These are phyloP conservation scores for Pleurotus tuber-regium DNA, from an alignment of 768 basidiomycete genomes.

Conservation along the genomic window DNA sequence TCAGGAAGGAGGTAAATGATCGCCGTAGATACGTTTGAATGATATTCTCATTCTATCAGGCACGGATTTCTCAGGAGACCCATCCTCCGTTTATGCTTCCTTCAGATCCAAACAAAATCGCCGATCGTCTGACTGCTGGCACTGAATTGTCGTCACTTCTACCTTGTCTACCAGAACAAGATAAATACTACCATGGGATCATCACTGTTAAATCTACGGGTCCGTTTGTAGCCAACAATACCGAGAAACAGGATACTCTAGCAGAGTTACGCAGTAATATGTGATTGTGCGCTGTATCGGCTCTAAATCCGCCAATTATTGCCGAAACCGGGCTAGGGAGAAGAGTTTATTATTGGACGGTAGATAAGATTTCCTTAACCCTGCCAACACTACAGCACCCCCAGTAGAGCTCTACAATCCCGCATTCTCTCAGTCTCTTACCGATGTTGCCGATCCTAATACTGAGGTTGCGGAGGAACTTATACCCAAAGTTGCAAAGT, in stretches of 20 bases:
- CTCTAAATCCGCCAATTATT: not conserved
- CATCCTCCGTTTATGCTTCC: not conserved
- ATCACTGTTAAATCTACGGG: not conserved
- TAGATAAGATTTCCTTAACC: not conserved
- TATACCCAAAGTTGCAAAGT: slow-evolving; percentile 15
- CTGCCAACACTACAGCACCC: slow-evolving; percentile 12
- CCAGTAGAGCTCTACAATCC: slow-evolving; percentile 25
- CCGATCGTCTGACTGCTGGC: not conserved
- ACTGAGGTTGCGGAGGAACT: slow-evolving; percentile 14
- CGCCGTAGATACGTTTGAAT: not conserved
- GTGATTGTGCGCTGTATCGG: not conserved
- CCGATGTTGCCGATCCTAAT: slow-evolving; percentile 11
- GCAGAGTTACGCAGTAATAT: not conserved
- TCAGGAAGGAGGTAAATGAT: not conserved
- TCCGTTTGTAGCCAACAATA: not conserved
- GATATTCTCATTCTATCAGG: not conserved
- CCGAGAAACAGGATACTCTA: not conserved
- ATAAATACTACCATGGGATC: not conserved
- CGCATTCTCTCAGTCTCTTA: slow-evolving; percentile 21
- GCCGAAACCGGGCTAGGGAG: not conserved
- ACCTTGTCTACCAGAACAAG: not conserved
- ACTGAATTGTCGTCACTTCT: not conserved
- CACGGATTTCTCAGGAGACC: not conserved
- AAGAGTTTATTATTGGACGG: not conserved
- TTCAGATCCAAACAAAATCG: not conserved